A percentile compares a stretch with the other conserved stretches of the same genome.
phyloP scores from a whole-genome alignment of 495 filamentous ascomycete genomes.

The Terfezia boudieri region DNA sequence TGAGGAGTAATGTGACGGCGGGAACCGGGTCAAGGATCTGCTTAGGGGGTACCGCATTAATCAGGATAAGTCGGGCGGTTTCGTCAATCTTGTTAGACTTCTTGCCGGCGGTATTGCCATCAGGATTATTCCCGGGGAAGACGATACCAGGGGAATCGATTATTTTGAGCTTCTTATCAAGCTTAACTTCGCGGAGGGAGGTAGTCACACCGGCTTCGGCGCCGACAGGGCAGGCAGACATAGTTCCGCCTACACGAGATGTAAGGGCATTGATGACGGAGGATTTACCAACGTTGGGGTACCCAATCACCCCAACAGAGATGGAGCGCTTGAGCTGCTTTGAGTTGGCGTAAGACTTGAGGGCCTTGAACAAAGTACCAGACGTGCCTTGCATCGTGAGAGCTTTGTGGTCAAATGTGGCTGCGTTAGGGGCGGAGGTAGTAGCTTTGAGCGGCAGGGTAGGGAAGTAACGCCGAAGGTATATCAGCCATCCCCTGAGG shows the following conservation, averaged over 20 bases:
- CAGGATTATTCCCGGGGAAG: constrained; percentile 37
- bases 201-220: constrained; percentile 91
- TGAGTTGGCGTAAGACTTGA: constrained; percentile 72
- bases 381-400: constrained; percentile 73
- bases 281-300: constrained; percentile 94
- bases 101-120: constrained; percentile 19
- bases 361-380: constrained; percentile 62
- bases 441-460: constrained; percentile 80
- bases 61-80: constrained; percentile 62
- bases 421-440: constrained; percentile 64
- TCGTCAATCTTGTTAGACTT: constrained; percentile 45
- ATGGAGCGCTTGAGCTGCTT: constrained; percentile 73
- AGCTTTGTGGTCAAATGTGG: constrained; percentile 78
- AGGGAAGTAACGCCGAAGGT: constrained; percentile 79
- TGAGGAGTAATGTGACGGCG: constrained; percentile 59
- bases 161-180: constrained; percentile 83
- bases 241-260: constrained; percentile 45
- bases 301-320: constrained; percentile 83
- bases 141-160: constrained; percentile 93
- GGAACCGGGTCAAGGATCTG: constrained; percentile 80
- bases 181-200: constrained; percentile 65
- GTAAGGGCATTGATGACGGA: constrained; percentile 90
- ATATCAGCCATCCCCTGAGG: constrained; percentile 59
- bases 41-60: constrained; percentile 83
- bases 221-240: constrained; percentile 59